Base-by-base conservation (phyloP, 1,284 basidiomycete species). In the Fistulinella cinereoalba region DNA sequence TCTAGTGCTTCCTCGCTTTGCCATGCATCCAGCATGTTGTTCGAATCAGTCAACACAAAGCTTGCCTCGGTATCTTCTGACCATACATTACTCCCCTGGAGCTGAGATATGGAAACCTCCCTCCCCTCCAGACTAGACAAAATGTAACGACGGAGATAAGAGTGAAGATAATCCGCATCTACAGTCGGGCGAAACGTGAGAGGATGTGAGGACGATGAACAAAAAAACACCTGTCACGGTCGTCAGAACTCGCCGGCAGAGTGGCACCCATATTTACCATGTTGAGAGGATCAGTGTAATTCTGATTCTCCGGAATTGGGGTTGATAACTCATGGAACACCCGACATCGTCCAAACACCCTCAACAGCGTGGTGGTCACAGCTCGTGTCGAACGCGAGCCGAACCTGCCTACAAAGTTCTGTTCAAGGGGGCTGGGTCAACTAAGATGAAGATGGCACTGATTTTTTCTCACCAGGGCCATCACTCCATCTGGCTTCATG, bases 361-460 rank as follows among this genome's bases (percentile, higher is more conserved):
- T 74, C 53, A 72, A 66, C 3, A 97, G 65, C 0, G 93, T 96
- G 21, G 76, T 67, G 7, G 88, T 63, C 31, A 96, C 76, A 21
- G 85, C 76, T 44, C 74, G 76, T 0, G 86, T 79, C 0, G 89
- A 74, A 38, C 78, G 69, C 3, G 85, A 86, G 27, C 69, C 70
- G 13, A 87, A 62, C 37, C 74, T 65, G 11, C 92, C 93, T 4
- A 82, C 92, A 63, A 84, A 79, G 60, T 89, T 88, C 85, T 86
- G 46, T 31, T 23, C 15, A 29, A 42, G 41, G n/a, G 46, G 33
- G 27, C 45, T 71, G 71, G 51, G 13, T 43, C 42, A 25, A 36
- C 44, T 12, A n/a, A 27, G 19, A 25, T 24, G 38, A 21, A n/a
- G 3, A 37, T 28, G 34, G 18, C 22, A 29, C 19, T 40, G 7